Base-by-base conservation (phyloP, 2,329 filamentous ascomycete species). In the Ceratocystis cacaofunesta region DNA sequence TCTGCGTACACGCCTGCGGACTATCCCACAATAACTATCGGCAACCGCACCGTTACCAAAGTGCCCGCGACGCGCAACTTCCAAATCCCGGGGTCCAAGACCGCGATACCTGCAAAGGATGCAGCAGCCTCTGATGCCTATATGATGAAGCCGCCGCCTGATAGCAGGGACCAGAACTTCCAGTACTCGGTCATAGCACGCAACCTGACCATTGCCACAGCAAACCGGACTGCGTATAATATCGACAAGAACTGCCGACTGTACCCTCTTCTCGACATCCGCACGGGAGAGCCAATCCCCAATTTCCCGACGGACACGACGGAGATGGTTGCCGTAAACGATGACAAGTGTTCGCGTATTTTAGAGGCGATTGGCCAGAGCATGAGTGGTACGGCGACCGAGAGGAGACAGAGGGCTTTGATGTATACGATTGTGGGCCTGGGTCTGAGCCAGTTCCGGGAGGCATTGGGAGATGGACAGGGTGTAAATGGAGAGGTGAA, bases 221-320 rank as follows among this genome's bases (percentile, higher is more conserved):
- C 63, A 15, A 67, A 67, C 28, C 44, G 62, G 19, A 48, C 62
- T 5, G 32, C 57, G 15, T 67, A 62, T 19, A 67, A 67, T 17
- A 30, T 46, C 5, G 32, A 61, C 63, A 25, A 50, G 46, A 44
- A 62, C 30, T 65, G 62, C 48, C 52, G 50, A 3, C 48, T 67
- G 25, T 64, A 62, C 41, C 8, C 62, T 17, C 58, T 67, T 8
- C 44, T 65, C 17, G 50, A 57, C n/a, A 52, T 67, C 17, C 30
- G 57, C 6, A 65, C 62, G 2, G 62, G 63, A 12, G 5, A 57
- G 46, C 28, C 43, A 22, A 41, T 66, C 5, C 2, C 36, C 15
- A 19, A 44, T 12, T 64, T 64, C 25, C 60, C 46, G 2, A 46
- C 52, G 25, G 30, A 52, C 6, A 36, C 30, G 15, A 5, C 8